phyloP scores from a whole-genome alignment of 768 basidiomycete genomes.

The Gloeopeniophorella convolvens region DNA sequence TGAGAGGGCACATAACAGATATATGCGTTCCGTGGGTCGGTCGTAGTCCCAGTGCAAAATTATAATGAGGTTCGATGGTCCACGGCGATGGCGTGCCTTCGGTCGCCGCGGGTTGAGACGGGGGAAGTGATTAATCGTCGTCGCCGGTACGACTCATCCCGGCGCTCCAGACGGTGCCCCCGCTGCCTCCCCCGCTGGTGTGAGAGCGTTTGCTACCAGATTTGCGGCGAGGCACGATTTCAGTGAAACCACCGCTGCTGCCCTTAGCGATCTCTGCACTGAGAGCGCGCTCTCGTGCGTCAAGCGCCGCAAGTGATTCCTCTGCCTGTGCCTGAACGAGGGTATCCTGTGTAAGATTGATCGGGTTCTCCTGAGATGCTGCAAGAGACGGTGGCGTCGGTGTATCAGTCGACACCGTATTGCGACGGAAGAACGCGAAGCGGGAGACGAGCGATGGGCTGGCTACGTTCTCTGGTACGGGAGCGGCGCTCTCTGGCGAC shows the following conservation, averaged over 20 bases:
- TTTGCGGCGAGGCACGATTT: slow-evolving; percentile 47
- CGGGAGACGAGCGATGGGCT: slow-evolving; percentile 36
- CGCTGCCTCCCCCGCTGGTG: slow-evolving; percentile 57
- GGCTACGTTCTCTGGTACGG: slow-evolving; percentile 25
- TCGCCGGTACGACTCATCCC: slow-evolving; percentile 63
- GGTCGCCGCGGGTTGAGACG: not conserved
- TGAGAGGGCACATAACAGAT: slow-evolving; percentile 7
- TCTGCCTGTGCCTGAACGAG: slow-evolving; percentile 75
- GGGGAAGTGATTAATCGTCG: slow-evolving; percentile 23
- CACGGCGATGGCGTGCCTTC: not conserved
- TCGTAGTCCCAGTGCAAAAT: slow-evolving; percentile 2
- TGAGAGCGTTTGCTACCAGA: slow-evolving; percentile 53
- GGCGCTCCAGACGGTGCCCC: slow-evolving; percentile 83
- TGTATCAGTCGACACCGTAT: slow-evolving; percentile 43
- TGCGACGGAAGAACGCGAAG: slow-evolving; percentile 65
- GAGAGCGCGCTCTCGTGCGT: slow-evolving; percentile 67
- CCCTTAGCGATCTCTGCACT: slow-evolving; percentile 76
- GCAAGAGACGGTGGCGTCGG: slow-evolving; percentile 42
- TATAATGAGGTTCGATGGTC: slow-evolving; percentile 12
- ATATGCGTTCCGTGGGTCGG: slow-evolving; percentile 11
- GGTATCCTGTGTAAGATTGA: slow-evolving; percentile 63
- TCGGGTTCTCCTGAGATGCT: slow-evolving; percentile 27
- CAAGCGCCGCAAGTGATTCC: slow-evolving; percentile 68
- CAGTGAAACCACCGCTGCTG: slow-evolving; percentile 68
- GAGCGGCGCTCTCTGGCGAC: slow-evolving; percentile 29